Conservation (phyloP, 176 grass and related monocot species). For the Musa itinerans region DNA sequence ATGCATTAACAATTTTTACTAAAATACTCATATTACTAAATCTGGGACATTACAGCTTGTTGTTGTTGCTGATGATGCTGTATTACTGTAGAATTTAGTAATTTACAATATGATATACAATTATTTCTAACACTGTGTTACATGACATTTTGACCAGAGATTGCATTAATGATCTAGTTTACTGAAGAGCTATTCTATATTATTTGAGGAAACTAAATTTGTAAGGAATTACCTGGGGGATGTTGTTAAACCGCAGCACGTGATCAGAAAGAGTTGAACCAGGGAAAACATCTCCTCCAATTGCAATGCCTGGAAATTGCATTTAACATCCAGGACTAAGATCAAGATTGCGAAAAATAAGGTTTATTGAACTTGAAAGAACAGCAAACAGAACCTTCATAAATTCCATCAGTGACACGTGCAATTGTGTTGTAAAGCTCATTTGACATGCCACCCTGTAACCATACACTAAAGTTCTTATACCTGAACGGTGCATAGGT, state of each 20-base stretch:
- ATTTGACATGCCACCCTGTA: slow-evolving; percentile 98
- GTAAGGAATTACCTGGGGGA: slow-evolving; percentile 60
- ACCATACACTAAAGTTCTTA: slow-evolving; percentile 20
- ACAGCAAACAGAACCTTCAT: slow-evolving; percentile 59
- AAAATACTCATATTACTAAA: no score
- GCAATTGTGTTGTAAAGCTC: slow-evolving; percentile 97
- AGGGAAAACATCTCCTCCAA: slow-evolving; percentile 98
- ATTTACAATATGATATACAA: no score
- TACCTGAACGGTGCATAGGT: background rate
- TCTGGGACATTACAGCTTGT: no score
- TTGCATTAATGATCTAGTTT: background rate
- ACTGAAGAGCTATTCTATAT: background rate
- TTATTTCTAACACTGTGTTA: background rate
- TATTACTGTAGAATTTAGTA: no score
- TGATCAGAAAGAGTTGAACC: slow-evolving; percentile 97
- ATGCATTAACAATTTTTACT: background rate
- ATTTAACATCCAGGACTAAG: background rate
- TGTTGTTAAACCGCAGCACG: slow-evolving; percentile 93
- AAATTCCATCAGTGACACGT: slow-evolving; percentile 98
- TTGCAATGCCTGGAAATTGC: slow-evolving; percentile 70
- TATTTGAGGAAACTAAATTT: slow-evolving; percentile 10
- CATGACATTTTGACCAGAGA: background rate
- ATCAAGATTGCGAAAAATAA: background rate
- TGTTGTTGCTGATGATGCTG: no score
- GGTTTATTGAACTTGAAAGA: background rate